Base-by-base conservation (phyloP, 2,329 filamentous ascomycete genomes). In the Arachnomyces sp. region DNA sequence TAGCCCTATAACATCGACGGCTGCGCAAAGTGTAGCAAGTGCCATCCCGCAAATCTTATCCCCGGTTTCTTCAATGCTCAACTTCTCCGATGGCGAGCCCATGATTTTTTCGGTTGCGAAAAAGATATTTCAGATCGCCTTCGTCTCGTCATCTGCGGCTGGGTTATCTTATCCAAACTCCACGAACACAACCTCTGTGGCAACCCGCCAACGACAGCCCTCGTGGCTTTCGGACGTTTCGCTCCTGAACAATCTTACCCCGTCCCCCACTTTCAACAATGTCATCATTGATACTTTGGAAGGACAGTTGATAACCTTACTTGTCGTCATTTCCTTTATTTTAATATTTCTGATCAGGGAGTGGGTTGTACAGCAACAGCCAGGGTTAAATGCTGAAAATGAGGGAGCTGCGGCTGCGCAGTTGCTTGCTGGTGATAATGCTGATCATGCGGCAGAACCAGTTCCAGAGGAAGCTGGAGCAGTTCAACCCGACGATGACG, bases 301-400 rank as follows among this genome's bases (percentile, higher is more conserved):
- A 65, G 92, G 92, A 3, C 89, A 94, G 57, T 77, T 96, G 35
- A 94, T 98, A 50, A 98, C 90, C 1, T 68, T 95, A 4, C 67
- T 93, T 8, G 86, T 96, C 37, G 90, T 98, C 6, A 75, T 94
- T 33, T 88, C 83, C 43, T 98, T 96, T 61, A 95, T 98, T 43
- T 68, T 98, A n/a, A 81, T 98, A 31, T 98, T 98, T 51, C 67
- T 98, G 3, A 95, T 98, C 34, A 73, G 93, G 34, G 92, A 98
- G 65, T 98, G 94, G 75, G 92, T 98, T 37, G 88, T 98, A 7
- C 92, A 98, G 59, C 92, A 98, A 59, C 92, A 98, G 57, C 92
- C 90, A 4, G 82, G 89, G 48, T 82, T 92, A 50, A 93, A 94
- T 53, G 81, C 92, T 69, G 82, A 79, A 0, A 81, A 63, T 48